A percentile compares a stretch with the other conserved stretches of the same genome.
These are phyloP conservation scores for Boletus reticuloceps DNA, from an alignment of 768 basidiomycete species.

Conservation along the genomic window DNA sequence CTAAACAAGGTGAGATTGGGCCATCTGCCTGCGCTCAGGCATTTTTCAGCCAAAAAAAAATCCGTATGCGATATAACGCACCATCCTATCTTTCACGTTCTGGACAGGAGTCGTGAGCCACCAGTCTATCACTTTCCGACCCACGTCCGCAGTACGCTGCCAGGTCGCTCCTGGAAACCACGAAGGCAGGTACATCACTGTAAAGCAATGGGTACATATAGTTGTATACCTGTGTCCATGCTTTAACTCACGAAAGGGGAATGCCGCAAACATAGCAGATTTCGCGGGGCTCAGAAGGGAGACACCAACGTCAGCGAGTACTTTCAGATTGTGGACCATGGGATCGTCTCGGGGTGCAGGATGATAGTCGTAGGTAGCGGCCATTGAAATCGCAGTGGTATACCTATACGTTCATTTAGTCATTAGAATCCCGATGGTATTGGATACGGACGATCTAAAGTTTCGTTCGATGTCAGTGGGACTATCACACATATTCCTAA, in stretches of 20 bases:
- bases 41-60: neutral
- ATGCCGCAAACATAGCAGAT: conserved; percentile 3
- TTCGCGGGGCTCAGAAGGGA: neutral
- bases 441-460: conserved; percentile 5
- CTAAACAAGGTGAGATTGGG: neutral
- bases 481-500: conserved; percentile 2
- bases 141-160: neutral
- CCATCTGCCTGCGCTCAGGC: neutral
- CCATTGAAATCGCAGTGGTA: conserved; percentile 11
- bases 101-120: neutral
- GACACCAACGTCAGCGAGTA: neutral
- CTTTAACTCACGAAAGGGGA: conserved; percentile 5
- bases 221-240: too few species aligned
- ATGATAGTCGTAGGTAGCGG: conserved; percentile 9
- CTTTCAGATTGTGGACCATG: conserved; percentile 6
- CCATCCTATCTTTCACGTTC: neutral
- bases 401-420: neutral
- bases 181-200: conserved; percentile 8
- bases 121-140: conserved; percentile 1
- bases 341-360: conserved; percentile 5
- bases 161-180: conserved; percentile 7
- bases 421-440: neutral
- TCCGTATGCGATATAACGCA: neutral
- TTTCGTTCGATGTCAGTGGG: conserved; percentile 3
- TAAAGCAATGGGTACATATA: neutral